Evolutionary conservation across 306 rosid genomes (phyloP).

Genomic region (Rosa rugosa): DNA sequence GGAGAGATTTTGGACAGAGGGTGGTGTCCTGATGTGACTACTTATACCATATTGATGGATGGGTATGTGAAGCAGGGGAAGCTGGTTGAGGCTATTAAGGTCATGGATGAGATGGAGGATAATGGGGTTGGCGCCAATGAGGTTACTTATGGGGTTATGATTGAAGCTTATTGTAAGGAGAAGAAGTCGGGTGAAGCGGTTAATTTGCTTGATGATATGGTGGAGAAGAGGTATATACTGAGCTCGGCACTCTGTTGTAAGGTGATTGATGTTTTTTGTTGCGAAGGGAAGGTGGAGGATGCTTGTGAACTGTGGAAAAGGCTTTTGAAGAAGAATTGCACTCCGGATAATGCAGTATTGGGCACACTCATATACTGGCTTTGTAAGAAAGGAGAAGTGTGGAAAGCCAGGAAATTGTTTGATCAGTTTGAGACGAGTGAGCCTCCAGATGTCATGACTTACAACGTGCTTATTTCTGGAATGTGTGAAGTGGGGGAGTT

Average conservation of each 20-base stretch:
- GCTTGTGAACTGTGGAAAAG: slow-evolving; percentile 60
- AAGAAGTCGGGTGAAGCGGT: slow-evolving; percentile 63
- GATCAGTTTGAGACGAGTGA: slow-evolving; percentile 57
- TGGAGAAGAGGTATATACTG: slow-evolving; percentile 51
- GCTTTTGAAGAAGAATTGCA: slow-evolving; percentile 58
- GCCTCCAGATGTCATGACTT: slow-evolving; percentile 54
- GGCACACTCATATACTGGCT: slow-evolving; percentile 72
- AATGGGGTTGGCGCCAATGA: slow-evolving; percentile 68
- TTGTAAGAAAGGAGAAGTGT: slow-evolving; percentile 59
- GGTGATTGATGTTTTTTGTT: slow-evolving; percentile 68
- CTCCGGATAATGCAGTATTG: slow-evolving; percentile 44
- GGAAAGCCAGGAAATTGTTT: slow-evolving; percentile 67
- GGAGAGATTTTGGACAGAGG: slow-evolving; percentile 62
- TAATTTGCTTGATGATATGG: slow-evolving; percentile 69
- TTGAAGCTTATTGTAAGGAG: slow-evolving; percentile 59
- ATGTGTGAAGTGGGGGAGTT: slow-evolving; percentile 74
- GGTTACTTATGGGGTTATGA: slow-evolving; percentile 68
- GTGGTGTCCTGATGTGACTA: slow-evolving; percentile 69
- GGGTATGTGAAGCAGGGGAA: slow-evolving; percentile 61
- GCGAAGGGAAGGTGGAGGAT: slow-evolving; percentile 62
- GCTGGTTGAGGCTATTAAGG: slow-evolving; percentile 60
- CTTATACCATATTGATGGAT: slow-evolving; percentile 65
- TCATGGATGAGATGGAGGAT: slow-evolving; percentile 89
- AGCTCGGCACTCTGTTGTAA: slow-evolving; percentile 57
- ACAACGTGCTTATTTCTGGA: slow-evolving; percentile 62